Evolutionary conservation across 2,329 filamentous ascomycete species (phyloP).

Genomic region (Talaromyces sp.): DNA sequence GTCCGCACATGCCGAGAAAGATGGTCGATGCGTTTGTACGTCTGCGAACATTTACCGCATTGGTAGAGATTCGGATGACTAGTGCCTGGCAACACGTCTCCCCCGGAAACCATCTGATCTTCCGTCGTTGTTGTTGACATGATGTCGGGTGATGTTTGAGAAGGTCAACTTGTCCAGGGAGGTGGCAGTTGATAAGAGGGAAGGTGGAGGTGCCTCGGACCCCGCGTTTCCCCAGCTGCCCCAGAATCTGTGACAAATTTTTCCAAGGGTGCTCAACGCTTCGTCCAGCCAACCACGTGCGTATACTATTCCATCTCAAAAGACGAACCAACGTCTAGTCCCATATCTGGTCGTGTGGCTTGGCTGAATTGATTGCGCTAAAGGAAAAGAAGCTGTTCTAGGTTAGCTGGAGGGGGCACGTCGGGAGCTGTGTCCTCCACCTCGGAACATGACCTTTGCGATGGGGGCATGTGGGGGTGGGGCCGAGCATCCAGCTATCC

Average conservation of each 20-base stretch:
- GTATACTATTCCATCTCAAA: not conserved
- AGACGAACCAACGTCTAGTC: not conserved
- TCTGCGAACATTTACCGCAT: conserved; percentile 18
- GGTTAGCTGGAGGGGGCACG: not conserved
- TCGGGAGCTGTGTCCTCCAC: conserved; percentile 1
- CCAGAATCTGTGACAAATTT: not conserved
- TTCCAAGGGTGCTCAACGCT: not conserved
- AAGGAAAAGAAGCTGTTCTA: not conserved
- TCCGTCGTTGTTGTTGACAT: not conserved
- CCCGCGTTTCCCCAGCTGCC: not conserved
- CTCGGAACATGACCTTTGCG: not conserved
- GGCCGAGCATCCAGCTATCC: not conserved
- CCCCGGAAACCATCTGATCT: not conserved
- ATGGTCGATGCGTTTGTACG: conserved; percentile 32
- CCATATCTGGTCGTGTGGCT: not conserved
- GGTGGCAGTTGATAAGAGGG: not conserved
- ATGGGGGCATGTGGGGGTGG: not conserved
- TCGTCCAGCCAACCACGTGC: not conserved
- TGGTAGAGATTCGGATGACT: conserved; percentile 18
- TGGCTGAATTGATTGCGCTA: not conserved
- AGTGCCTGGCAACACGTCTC: not conserved
- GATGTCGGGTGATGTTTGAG: not conserved
- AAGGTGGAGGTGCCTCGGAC: not conserved
- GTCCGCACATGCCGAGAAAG: conserved; percentile 34
- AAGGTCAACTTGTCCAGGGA: not conserved